A percentile compares a stretch with the other conserved stretches of the same genome.
phyloP scores from a whole-genome alignment of 1,284 basidiomycete genomes.

The Hymenochaete sp. region DNA sequence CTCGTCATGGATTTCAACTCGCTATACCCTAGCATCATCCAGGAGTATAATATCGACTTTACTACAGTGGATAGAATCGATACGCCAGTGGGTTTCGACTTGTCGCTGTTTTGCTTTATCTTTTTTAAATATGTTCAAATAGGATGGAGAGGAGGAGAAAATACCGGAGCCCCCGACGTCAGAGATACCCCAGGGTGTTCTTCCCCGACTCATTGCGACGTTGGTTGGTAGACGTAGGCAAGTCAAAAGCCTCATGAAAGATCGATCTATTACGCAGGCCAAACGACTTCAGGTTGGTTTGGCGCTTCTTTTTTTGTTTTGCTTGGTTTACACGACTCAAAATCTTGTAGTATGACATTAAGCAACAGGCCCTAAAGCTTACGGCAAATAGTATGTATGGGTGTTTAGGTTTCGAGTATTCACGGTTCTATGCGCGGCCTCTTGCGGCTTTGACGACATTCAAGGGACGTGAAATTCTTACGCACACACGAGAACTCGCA shows the following conservation, averaged over 20 bases:
- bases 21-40: conserved; percentile 97
- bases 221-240: conserved; percentile 84
- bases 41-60: conserved; percentile 99
- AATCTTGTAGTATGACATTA: conserved; percentile 79
- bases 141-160: conserved; percentile 72
- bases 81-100: conserved; percentile 31
- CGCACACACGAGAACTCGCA: conserved; percentile 87
- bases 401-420: conserved; percentile 96
- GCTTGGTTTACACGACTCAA: neutral
- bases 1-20: conserved; percentile 99
- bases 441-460: conserved; percentile 95
- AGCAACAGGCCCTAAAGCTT: conserved; percentile 94
- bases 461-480: conserved; percentile 97
- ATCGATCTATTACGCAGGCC: conserved; percentile 64
- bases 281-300: conserved; percentile 74
- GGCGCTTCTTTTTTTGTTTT: neutral
- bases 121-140: conserved; percentile 15
- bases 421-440: conserved; percentile 94
- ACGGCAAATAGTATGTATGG: conserved; percentile 99
- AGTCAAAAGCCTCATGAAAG: conserved; percentile 96
- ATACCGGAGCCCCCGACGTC: conserved; percentile 83
- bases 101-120: neutral
- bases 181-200: conserved; percentile 74
- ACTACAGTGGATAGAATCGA: conserved; percentile 82
- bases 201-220: conserved; percentile 92